Percentiles rank a stretch among this genome's conserved stretches.
phyloP scores from a whole-genome alignment of 2,329 filamentous ascomycete genomes.

The Arthrobotrys conoides region DNA sequence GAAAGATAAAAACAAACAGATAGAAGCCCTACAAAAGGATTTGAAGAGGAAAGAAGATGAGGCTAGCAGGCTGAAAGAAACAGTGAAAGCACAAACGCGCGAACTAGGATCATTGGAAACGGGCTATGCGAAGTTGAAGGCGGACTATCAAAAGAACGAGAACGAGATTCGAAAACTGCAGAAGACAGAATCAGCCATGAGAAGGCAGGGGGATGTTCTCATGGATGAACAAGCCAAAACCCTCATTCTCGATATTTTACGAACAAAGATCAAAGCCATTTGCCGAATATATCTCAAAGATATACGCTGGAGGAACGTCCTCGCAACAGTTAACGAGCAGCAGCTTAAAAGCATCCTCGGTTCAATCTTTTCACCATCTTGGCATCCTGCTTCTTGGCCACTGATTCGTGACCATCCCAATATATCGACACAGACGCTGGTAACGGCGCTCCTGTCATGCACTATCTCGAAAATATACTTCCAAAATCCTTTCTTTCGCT shows the following conservation, averaged over 20 bases:
- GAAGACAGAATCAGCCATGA: conserved; percentile 9
- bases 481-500: conserved; percentile 13
- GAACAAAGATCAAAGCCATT: conserved; percentile 12
- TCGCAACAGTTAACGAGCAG: background rate
- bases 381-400: background rate
- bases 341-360: background rate
- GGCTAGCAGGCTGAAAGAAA: background rate
- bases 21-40: background rate
- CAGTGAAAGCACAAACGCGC: background rate
- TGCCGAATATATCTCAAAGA: background rate
- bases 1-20: background rate
- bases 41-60: background rate
- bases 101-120: background rate
- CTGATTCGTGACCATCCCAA: background rate
- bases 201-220: conserved; percentile 5
- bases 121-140: background rate
- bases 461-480: conserved; percentile 9
- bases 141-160: conserved; percentile 6
- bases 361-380: conserved; percentile 1
- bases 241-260: background rate
- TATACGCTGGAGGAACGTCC: conserved; percentile 6
- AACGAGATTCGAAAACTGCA: conserved; percentile 9
- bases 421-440: background rate
- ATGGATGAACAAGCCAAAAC: conserved; percentile 14
- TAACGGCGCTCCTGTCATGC: background rate